phyloP scores from a whole-genome alignment of 2,329 filamentous ascomycete genomes.

The Madurella mycetomatis region DNA sequence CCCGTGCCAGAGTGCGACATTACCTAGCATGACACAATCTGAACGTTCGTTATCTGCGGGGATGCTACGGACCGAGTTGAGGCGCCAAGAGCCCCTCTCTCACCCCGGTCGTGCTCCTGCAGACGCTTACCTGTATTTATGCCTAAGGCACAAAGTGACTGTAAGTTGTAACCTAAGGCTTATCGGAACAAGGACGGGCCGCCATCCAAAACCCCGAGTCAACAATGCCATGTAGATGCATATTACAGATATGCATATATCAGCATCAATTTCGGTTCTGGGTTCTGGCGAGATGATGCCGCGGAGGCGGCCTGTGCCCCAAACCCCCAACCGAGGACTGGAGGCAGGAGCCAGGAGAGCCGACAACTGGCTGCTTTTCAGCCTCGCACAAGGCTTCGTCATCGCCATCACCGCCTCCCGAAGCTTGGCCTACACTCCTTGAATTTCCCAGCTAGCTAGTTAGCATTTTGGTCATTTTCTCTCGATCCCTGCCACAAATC shows the following conservation, averaged over 20 bases:
- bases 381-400: conserved; percentile 17
- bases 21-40: too few relatives aligned
- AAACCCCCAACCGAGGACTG: neutral
- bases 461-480: neutral
- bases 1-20: too few relatives aligned
- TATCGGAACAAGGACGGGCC: neutral
- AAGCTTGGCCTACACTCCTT: conserved; percentile 1
- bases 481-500: neutral
- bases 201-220: neutral
- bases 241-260: neutral
- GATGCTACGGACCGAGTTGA: too few relatives aligned
- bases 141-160: neutral
- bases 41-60: too few relatives aligned
- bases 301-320: neutral
- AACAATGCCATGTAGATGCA: neutral
- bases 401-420: conserved; percentile 5
- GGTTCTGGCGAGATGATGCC: neutral
- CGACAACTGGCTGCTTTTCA: conserved; percentile 4
- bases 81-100: too few relatives aligned
- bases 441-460: neutral
- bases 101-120: neutral
- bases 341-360: neutral
- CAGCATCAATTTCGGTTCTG: neutral
- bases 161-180: neutral
- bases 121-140: neutral